phyloP scores from a whole-genome alignment of 441 rosid genomes.

The Eugenia klotzschiana region DNA sequence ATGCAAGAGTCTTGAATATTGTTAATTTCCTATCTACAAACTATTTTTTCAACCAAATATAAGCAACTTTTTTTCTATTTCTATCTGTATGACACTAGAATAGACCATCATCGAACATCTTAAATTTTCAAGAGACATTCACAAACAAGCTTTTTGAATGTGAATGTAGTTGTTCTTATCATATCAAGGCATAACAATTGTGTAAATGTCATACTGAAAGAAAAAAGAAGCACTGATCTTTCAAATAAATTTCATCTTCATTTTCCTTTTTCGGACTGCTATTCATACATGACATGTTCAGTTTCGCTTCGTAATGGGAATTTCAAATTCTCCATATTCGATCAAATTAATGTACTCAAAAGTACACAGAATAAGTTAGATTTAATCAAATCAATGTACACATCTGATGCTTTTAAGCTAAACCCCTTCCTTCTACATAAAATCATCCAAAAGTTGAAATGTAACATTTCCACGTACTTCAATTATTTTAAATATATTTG shows the following conservation, averaged over 20 bases:
- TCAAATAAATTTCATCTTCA: background rate
- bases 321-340: background rate
- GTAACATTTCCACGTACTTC: background rate
- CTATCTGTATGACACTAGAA: background rate
- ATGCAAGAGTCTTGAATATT: background rate
- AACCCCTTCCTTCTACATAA: background rate
- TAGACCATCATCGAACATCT: background rate
- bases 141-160: background rate
- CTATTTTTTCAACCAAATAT: background rate
- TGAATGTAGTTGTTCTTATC: background rate
- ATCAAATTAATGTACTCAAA: background rate
- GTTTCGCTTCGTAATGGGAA: background rate
- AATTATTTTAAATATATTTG: background rate
- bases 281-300: background rate
- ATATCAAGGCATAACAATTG: background rate
- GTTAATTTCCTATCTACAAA: background rate
- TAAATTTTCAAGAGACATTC: background rate
- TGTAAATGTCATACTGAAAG: background rate
- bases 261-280: background rate
- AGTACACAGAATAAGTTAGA: background rate
- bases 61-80: background rate
- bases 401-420: background rate
- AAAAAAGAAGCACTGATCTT: background rate
- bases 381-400: background rate
- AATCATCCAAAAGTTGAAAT: background rate